Evolutionary conservation across 148 eudicot genomes (phyloP), one percentile per base, ranked within the genome.

Genomic region (Suaeda aralocaspica): DNA sequence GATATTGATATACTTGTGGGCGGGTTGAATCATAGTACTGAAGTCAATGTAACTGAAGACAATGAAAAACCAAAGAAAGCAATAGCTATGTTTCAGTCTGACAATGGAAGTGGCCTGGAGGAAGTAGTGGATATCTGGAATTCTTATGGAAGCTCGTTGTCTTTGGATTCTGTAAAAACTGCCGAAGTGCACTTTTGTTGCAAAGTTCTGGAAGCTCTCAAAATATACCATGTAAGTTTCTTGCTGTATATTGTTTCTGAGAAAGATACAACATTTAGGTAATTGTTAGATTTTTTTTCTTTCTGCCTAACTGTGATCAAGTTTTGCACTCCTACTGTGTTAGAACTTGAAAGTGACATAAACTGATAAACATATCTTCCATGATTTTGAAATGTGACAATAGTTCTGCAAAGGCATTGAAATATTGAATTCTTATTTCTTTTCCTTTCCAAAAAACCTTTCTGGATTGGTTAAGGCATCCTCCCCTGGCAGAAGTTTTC

Each of bases 1-100:
- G 96, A 86, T 25, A 65, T 80, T 42, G 97, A 91, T 80, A 89
- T 95, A 77, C 61, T 87, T 80, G 87, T 95, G 66, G 88, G 86
- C 67, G 99, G 96, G 75, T 72, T 91, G 63, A 64, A 72, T 59
- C 70, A 76, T 71, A 52, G 58, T 26, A 59, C 76, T 70, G 83
- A 73, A 19, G 55, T 22, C 22, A 64, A 68, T 79, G 61, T 74
- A 74, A 67, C 67, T 48, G 79, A 22, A 50, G 83, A 79, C 30
- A 69, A 66, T 66, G 82, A 70, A 48, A 73, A 28, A 44, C 73
- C 74, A 46, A 48, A 22, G 36, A 81, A 72, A 14, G 60, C 63
- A 33, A 39, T 36, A 42, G 69, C 74, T 34, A 34, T 50, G 49
- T 63, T 59, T 39, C 82, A 79, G 33, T 50, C 24, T 59, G 80